Conservation (phyloP, 495 filamentous ascomycete species). For the Penicillium atrosanguineum region DNA sequence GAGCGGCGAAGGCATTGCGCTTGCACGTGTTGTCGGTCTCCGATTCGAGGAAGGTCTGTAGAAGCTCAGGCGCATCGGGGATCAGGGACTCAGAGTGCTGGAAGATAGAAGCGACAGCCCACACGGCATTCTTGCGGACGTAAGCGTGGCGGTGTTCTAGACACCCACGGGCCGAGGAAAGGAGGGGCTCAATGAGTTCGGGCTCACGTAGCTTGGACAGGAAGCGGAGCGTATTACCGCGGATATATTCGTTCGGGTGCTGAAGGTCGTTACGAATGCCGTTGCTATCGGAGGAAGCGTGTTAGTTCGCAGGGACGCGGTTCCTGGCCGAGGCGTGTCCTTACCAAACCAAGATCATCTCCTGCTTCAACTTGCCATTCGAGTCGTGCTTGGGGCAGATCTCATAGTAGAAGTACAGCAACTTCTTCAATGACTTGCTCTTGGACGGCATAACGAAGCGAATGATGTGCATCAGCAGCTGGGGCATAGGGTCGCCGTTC, state of each 20-base stretch:
- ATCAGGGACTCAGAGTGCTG: constrained; percentile 89
- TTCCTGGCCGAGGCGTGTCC: constrained; percentile 20
- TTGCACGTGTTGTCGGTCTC: constrained; percentile 97
- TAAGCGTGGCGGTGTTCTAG: constrained; percentile 96
- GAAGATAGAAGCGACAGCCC: constrained; percentile 89
- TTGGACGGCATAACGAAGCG: constrained; percentile 98
- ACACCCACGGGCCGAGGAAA: constrained; percentile 86
- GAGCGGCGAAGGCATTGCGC: constrained; percentile 92
- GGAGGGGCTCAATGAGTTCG: constrained; percentile 92
- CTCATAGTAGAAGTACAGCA: constrained; percentile 99
- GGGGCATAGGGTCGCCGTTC: constrained; percentile 94
- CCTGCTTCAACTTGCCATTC: constrained; percentile 92
- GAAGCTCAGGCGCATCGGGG: constrained; percentile 91
- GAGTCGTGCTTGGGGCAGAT: constrained; percentile 95
- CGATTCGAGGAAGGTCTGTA: constrained; percentile 82
- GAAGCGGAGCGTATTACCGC: constrained; percentile 95
- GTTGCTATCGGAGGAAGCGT: constrained; percentile 58
- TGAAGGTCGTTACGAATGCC: constrained; percentile 97
- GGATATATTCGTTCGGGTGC: constrained; percentile 96
- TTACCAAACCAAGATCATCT: constrained; percentile 99
- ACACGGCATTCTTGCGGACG: constrained; percentile 96
- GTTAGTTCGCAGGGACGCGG: constrained; percentile 16
- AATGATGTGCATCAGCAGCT: constrained; percentile 98
- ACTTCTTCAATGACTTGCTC: constrained; percentile 94
- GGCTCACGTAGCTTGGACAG: constrained; percentile 93